A percentile compares a stretch with the other conserved stretches of the same genome.
phyloP scores from a whole-genome alignment of 331 rosid genomes.

The Saraca asoca region DNA sequence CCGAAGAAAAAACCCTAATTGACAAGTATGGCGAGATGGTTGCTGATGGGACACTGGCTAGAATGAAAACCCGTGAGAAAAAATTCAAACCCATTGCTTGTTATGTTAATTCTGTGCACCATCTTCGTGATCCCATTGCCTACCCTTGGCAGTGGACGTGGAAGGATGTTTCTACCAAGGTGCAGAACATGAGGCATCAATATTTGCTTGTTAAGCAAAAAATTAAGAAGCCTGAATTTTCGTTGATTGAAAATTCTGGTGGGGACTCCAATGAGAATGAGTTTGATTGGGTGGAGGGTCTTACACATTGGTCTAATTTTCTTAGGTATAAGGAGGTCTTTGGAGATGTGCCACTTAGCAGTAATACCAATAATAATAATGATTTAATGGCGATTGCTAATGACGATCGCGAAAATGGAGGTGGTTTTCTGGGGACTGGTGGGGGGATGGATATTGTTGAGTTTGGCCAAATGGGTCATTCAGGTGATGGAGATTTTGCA shows the following conservation, averaged over 20 bases:
- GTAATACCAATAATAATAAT: constrained; percentile 38
- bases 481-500: constrained; percentile 68
- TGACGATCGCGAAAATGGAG: constrained; percentile 55
- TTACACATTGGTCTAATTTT: constrained; percentile 85
- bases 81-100: constrained; percentile 87
- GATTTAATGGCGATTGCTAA: constrained; percentile 52
- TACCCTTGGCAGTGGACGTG: constrained; percentile 97
- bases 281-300: constrained; percentile 92
- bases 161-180: constrained; percentile 97
- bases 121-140: constrained; percentile 63
- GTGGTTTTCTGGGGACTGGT: constrained; percentile 54
- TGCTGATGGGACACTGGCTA: constrained; percentile 73
- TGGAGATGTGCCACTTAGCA: constrained; percentile 68
- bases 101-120: constrained; percentile 78
- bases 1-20: constrained; percentile 90
- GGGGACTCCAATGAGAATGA: constrained; percentile 65
- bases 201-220: constrained; percentile 92
- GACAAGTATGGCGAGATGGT: constrained; percentile 87
- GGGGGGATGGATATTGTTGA: constrained; percentile 64
- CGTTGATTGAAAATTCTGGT: constrained; percentile 39
- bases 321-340: constrained; percentile 92
- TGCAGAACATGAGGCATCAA: constrained; percentile 98
- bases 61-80: constrained; percentile 93
- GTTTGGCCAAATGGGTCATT: constrained; percentile 76
- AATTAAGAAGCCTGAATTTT: constrained; percentile 71